These are phyloP conservation scores for Pachysandra terminalis DNA, from an alignment of 164 flowering plant genomes.

Conservation along the genomic window DNA sequence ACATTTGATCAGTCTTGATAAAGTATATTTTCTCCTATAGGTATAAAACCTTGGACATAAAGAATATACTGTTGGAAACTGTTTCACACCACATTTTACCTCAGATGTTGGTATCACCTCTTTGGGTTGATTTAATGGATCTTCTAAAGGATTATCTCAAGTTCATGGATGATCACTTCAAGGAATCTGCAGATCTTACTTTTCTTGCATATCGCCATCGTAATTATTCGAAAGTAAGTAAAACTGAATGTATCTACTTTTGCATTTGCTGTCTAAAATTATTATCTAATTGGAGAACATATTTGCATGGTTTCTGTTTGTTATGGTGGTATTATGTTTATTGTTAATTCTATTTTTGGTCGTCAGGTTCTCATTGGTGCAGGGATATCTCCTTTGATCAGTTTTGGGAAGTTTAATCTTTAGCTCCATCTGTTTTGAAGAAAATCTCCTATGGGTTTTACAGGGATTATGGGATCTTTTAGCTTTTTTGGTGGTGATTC, in stretches of 20 bases:
- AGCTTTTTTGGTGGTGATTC: no score
- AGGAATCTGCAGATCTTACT: conserved; percentile 93
- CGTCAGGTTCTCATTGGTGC: no score
- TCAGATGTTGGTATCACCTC: conserved; percentile 72
- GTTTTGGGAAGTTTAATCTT: no score
- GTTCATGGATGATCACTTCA: conserved; percentile 89
- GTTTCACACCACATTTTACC: conserved; percentile 81
- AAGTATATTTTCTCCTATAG: conserved; percentile 29
- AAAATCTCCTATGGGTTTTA: no score
- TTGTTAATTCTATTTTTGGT: no score
- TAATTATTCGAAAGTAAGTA: conserved; percentile 82
- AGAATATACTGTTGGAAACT: conserved; percentile 88
- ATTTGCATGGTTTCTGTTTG: neutral
- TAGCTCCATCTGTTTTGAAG: no score
- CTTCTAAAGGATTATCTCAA: conserved; percentile 74
- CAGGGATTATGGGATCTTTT: no score
- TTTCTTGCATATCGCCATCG: conserved; percentile 93
- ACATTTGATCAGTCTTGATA: neutral
- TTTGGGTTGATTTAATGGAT: conserved; percentile 58
- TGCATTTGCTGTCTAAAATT: neutral
- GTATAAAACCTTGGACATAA: conserved; percentile 81
- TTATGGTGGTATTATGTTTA: no score
- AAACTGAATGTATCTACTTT: neutral
- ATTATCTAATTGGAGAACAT: neutral
- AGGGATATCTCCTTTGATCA: no score